Evolutionary conservation across 2,329 filamentous ascomycete genomes (phyloP).

Genomic region (Biscogniauxia marginata): DNA sequence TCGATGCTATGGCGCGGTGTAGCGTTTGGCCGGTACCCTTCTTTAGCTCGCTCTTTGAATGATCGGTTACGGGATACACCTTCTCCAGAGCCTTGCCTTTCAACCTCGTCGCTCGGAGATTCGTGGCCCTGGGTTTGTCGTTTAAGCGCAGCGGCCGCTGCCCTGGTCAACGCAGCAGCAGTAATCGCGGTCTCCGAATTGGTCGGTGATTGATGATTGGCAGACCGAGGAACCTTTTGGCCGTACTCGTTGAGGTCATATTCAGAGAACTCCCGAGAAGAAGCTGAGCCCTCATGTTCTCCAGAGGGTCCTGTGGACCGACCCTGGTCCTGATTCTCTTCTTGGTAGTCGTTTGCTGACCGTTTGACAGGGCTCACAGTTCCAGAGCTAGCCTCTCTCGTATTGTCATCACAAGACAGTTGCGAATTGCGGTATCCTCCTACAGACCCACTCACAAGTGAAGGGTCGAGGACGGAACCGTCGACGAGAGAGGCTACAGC

Average conservation of each 20-base stretch:
- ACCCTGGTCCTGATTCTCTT: constrained; percentile 39
- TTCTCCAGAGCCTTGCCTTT: constrained; percentile 43
- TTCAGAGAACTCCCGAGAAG: constrained; percentile 49
- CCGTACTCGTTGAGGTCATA: constrained; percentile 60
- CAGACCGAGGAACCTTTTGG: constrained; percentile 49
- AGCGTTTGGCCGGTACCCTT: constrained; percentile 53
- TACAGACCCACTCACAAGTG: constrained; percentile 63
- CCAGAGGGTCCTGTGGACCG: constrained; percentile 38
- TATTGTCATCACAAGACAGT: constrained; percentile 29
- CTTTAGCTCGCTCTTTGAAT: constrained; percentile 63
- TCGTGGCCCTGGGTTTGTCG: constrained; percentile 46
- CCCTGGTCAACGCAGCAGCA: constrained; percentile 50
- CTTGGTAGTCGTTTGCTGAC: constrained; percentile 37
- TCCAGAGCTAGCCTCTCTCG: constrained; percentile 23
- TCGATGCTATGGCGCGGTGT: constrained; percentile 61
- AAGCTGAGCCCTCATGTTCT: constrained; percentile 24
- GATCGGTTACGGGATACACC: constrained; percentile 61
- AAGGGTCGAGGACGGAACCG: constrained; percentile 67
- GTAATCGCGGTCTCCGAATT: constrained; percentile 58
- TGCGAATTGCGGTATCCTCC: constrained; percentile 40
- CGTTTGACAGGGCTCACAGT: constrained; percentile 43
- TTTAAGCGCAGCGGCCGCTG: constrained; percentile 51
- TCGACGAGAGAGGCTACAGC: constrained; percentile 84
- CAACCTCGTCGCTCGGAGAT: constrained; percentile 32
- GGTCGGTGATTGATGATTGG: constrained; percentile 51